Conservation (phyloP, 2,329 filamentous ascomycete genomes). For the Fusarium sp. region DNA sequence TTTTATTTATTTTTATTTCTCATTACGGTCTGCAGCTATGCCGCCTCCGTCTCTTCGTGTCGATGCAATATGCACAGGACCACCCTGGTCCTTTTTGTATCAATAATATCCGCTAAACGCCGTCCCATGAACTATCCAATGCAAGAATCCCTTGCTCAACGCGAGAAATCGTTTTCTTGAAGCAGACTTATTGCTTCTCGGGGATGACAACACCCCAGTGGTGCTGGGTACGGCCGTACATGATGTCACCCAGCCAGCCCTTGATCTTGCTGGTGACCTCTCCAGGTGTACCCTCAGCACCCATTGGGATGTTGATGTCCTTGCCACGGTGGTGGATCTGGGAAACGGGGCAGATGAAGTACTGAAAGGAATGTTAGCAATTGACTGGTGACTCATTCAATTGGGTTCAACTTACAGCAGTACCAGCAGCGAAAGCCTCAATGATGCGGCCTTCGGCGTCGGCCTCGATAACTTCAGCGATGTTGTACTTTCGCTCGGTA, state of each 20-base stretch:
- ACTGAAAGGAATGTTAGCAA: constrained; percentile 58
- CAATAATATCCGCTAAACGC: constrained; percentile 40
- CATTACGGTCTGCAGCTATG: constrained; percentile 34
- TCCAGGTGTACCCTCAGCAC: constrained; percentile 61
- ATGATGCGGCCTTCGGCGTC: constrained; percentile 80
- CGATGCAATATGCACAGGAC: constrained; percentile 14
- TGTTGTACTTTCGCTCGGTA: constrained; percentile 86
- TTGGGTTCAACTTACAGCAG: constrained; percentile 73
- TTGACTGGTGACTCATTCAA: not conserved
- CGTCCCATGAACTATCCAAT: constrained; percentile 35
- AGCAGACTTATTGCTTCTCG: constrained; percentile 62
- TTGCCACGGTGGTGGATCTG: constrained; percentile 75
- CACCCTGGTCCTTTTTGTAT: constrained; percentile 32
- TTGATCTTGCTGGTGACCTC: constrained; percentile 73
- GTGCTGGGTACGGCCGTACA: constrained; percentile 78
- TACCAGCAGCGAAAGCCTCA: constrained; percentile 89
- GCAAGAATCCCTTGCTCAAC: not conserved
- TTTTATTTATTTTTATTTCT: constrained; percentile 32
- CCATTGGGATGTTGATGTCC: constrained; percentile 73
- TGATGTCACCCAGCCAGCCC: constrained; percentile 76
- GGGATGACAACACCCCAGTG: constrained; percentile 77
- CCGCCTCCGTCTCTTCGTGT: not conserved
- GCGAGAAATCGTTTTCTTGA: not conserved
- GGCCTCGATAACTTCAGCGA: constrained; percentile 80
- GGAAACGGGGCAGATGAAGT: constrained; percentile 77